These are phyloP conservation scores for Leucosporidium scottii DNA, from an alignment of 768 basidiomycete genomes.

Conservation along the genomic window DNA sequence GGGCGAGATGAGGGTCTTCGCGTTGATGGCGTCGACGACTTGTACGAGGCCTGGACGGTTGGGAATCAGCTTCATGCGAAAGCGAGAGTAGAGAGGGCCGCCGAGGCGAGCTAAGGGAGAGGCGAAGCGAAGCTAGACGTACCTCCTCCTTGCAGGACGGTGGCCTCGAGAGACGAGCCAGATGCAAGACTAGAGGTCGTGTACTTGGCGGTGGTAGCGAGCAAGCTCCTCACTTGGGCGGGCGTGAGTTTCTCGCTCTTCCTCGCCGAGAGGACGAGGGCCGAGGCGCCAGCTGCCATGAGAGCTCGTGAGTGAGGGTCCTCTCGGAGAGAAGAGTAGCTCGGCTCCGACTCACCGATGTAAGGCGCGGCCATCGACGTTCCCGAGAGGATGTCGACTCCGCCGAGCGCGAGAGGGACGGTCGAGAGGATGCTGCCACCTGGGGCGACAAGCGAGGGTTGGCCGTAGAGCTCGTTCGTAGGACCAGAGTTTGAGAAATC, in stretches of 20 bases:
- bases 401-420: constrained; percentile 18
- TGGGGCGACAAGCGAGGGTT: constrained; percentile 30
- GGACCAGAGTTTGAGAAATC: constrained; percentile 53
- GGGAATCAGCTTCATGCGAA: background rate
- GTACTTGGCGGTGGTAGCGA: constrained; percentile 36
- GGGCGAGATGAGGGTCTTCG: constrained; percentile 52
- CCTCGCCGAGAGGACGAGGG: constrained; percentile 40
- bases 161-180: no score
- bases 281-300: constrained; percentile 40
- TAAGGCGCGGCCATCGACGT: constrained; percentile 31
- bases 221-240: constrained; percentile 21
- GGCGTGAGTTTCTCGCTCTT: constrained; percentile 33
- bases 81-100: background rate
- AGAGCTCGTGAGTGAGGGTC: no score
- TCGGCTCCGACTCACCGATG: background rate
- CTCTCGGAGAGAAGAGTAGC: no score
- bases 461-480: constrained; percentile 51
- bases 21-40: constrained; percentile 54
- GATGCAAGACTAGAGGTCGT: no score
- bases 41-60: constrained; percentile 44
- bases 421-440: constrained; percentile 32
- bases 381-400: constrained; percentile 26
- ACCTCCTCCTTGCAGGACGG: background rate
- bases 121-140: constrained; percentile 26
- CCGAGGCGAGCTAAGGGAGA: background rate